phyloP scores from a whole-genome alignment of 1,284 basidiomycete species.

The Singerocomus rubriflavus region DNA sequence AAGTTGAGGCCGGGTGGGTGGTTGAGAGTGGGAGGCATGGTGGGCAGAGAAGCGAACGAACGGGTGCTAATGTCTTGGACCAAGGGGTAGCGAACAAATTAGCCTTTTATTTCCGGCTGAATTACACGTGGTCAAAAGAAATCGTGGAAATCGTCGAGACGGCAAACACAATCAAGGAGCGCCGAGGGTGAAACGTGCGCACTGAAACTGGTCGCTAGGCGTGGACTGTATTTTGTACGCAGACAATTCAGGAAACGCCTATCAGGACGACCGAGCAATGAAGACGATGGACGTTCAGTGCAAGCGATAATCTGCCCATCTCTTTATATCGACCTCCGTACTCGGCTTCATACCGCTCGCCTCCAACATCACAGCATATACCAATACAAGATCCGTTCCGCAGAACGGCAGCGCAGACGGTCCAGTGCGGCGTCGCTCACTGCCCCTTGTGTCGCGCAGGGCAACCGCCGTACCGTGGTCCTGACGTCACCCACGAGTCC shows the following conservation, averaged over 20 bases:
- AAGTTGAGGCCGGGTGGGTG: slow-evolving; percentile 67
- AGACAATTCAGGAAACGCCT: neutral
- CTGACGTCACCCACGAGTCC: slow-evolving; percentile 13
- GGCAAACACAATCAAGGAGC: neutral
- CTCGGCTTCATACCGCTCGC: neutral
- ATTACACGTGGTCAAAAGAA: slow-evolving; percentile 11
- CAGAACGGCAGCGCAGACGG: neutral
- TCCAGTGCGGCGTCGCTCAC: neutral
- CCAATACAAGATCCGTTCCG: slow-evolving; percentile 4
- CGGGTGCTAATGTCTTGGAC: slow-evolving; percentile 10
- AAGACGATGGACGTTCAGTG: neutral
- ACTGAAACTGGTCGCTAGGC: neutral
- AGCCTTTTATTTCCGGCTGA: slow-evolving; percentile 17
- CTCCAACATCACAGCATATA: neutral
- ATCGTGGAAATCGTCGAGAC: slow-evolving; percentile 22
- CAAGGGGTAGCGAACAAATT: slow-evolving; percentile 16
- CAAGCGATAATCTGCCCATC: neutral
- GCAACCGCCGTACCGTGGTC: neutral
- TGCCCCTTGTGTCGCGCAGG: neutral
- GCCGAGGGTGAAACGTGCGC: neutral
- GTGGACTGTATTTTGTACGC: neutral
- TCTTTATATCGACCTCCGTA: neutral
- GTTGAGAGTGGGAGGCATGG: slow-evolving; percentile 49
- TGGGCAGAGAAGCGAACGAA: neutral
- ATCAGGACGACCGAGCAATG: neutral